Evolutionary conservation across 352 stramenopile genomes (phyloP).

Genomic region (Phytophthora citrophthora): DNA sequence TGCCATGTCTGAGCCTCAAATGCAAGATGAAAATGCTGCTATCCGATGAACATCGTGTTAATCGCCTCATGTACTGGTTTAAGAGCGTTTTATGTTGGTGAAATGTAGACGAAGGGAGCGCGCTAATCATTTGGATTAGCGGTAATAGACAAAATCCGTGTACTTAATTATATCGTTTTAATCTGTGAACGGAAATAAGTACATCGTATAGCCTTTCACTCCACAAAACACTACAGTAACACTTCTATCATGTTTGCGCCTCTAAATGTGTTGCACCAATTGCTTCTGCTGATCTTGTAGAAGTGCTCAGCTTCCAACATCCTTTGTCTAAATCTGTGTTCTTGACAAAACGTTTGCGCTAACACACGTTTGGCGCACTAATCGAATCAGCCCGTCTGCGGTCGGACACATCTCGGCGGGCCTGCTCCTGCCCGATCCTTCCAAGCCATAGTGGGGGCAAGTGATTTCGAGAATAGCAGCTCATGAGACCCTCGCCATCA

Average conservation of each 20-base stretch:
- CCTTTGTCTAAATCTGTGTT: background rate
- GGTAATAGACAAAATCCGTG: background rate
- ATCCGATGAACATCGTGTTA: no score
- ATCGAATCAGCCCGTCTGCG: constrained; percentile 13
- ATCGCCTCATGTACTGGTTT: no score
- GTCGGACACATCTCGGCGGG: constrained; percentile 9
- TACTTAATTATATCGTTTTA: no score
- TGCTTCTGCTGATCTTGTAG: no score
- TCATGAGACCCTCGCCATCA: background rate
- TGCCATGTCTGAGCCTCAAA: no score
- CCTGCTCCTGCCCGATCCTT: constrained; percentile 20
- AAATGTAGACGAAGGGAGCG: background rate
- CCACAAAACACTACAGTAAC: no score
- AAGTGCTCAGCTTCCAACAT: background rate
- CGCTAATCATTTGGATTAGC: background rate
- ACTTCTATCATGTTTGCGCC: no score
- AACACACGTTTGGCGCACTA: constrained; percentile 8
- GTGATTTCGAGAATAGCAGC: background rate
- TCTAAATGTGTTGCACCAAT: no score
- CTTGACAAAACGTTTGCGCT: background rate
- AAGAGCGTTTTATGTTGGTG: no score
- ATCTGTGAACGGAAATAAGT: no score
- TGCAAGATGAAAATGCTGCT: no score
- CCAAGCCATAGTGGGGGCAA: constrained; percentile 9
- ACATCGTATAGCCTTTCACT: no score